Evolutionary conservation across 2,329 filamentous ascomycete genomes (phyloP), one percentile per base, ranked within the genome.

Genomic region (Stenocarpella maydis): DNA sequence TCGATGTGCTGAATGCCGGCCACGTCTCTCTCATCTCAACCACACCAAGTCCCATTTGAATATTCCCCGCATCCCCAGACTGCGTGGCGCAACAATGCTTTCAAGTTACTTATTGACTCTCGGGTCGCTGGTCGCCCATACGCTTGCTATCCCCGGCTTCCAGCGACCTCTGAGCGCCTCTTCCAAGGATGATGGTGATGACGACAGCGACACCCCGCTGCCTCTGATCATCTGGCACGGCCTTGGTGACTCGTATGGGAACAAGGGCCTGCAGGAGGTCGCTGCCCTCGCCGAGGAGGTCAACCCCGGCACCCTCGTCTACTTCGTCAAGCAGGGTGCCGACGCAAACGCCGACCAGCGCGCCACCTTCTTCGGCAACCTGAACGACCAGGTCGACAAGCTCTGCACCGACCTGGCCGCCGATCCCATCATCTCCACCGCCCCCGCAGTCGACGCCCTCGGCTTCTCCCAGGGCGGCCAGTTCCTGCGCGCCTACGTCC

Each of bases 381-480:
- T 98, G 6, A 95, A 92, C 2, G 84, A 86, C 61, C 95, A 98
- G 81, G 79, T 98, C 69, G 86, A 86, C 47, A 78, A 86, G 72
- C 93, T 97, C 63, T 98, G 96, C 86, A 84, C 82, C n/a, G 89
- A 91, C 75, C 87, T 98, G 50, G 87, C 91, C 69, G 78, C 86
- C 0, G 88, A 98, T 77, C 91, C 91, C 1, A 92, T 97, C 78
- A 88, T 98, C 19, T 91, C 91, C 68, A 92, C 91, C 8, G 92
- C 93, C 0, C 92, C 92, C 0, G 93, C 91, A 72, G 86, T 98
- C 77, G 96, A 98, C 80, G 95, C 95, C 41, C 83, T 99, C 43
- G 96, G 96, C 34, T 98, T 99, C 84, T 96, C 92, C 17, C 96
- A 99, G 80, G 96, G 96, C 72, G 96, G 96, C 1, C 93, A 97